Base-by-base conservation (phyloP, 768 basidiomycete genomes). In the Russula abietina region DNA sequence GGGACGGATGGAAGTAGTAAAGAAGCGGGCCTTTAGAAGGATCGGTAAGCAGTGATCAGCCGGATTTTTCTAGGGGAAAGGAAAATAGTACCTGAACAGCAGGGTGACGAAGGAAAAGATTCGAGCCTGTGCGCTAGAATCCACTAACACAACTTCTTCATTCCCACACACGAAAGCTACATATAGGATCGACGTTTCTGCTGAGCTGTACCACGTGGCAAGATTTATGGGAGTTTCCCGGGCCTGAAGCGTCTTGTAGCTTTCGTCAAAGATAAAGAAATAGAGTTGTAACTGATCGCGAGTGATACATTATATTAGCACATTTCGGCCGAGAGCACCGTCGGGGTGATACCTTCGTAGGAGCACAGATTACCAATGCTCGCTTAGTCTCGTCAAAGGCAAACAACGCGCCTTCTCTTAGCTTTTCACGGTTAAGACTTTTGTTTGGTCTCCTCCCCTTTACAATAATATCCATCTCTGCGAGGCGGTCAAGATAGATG, bases 351-450 rank as follows among this genome's bases (percentile, higher is more conserved):
- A 78, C 82, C 73, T 78, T 82, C 5, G 72, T 72, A 0, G 75
- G 68, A 5, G 77, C 72, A 58, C 81, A 79, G 0, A 84, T 61
- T 0, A 77, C 77, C 22, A 86, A 66, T 70, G 80, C 76, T 2
- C 79, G 76, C 64, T 77, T 81, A 12, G 73, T 69, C 65, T 85
- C 83, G 51, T 86, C 82, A 61, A 78, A 83, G 0, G 83, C 75
- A 4, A 84, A 56, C 9, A 80, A n/a, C 51, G 76, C 73, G 7
- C 78, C 73, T 3, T 74, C 69, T 0, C 80, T 82, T 16, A 83
- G 74, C 67, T 79, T 82, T 60, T 80, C 77, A 8, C 74, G 75
- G 58, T 76, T 74, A 16, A 84, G 69, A 0, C 22, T 36, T 55
- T 67, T 60, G 30, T 53, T 52, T 22, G 39, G 12, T 36, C 57